These are phyloP conservation scores for Aspergillus unguis DNA, from an alignment of 2,329 filamentous ascomycete species.

Conservation along the genomic window DNA sequence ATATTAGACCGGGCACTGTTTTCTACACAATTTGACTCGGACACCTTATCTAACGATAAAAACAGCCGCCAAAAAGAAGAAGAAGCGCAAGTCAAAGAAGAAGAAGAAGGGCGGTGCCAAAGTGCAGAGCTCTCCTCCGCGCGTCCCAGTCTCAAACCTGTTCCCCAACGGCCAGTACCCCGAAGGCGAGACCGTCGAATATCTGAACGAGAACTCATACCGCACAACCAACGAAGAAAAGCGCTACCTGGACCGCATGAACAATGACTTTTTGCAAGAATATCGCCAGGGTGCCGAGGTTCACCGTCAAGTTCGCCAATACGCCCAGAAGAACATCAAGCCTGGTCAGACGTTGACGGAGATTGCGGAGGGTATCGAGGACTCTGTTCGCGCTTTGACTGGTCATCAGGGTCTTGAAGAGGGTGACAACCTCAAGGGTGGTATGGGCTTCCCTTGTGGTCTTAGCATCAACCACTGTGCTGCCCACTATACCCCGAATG, in stretches of 20 bases:
- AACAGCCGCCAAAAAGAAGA: conserved; percentile 66
- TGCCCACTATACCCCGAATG: conserved; percentile 83
- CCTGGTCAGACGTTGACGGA: conserved; percentile 76
- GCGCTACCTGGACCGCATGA: conserved; percentile 74
- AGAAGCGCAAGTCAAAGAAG: conserved; percentile 75
- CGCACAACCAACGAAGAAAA: conserved; percentile 83
- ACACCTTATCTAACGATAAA: too few species aligned
- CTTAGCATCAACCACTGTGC: conserved; percentile 81
- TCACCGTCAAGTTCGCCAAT: conserved; percentile 83
- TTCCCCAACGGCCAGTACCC: conserved; percentile 72
- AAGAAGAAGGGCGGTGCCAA: conserved; percentile 63
- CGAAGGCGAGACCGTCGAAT: conserved; percentile 73
- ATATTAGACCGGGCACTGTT: too few species aligned
- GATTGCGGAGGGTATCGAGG: conserved; percentile 84
- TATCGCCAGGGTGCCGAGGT: conserved; percentile 83
- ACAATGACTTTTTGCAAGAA: conserved; percentile 73
- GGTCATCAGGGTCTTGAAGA: conserved; percentile 74
- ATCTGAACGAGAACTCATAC: conserved; percentile 71
- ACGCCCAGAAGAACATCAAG: conserved; percentile 75
- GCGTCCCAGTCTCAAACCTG: conserved; percentile 68
- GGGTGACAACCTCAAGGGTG: conserved; percentile 72
- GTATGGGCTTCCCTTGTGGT: conserved; percentile 84
- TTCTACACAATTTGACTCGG: too few species aligned
- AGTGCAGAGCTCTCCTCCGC: conserved; percentile 72
- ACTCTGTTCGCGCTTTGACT: conserved; percentile 71